These are phyloP conservation scores for Dactylellina cionopaga DNA, from an alignment of 2,329 filamentous ascomycete species.

Conservation along the genomic window DNA sequence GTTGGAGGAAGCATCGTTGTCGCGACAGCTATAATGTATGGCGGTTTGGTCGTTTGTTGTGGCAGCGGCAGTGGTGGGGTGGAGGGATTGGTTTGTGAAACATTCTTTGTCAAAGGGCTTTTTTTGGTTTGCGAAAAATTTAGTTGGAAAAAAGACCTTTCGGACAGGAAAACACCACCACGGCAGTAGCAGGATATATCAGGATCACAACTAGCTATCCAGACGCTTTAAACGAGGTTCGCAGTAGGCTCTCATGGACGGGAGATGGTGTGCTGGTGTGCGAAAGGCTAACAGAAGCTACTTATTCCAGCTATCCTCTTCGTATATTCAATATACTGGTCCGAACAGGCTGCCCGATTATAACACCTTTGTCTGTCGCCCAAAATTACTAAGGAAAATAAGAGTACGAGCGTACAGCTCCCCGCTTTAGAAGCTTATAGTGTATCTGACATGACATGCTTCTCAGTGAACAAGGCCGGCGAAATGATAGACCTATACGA, in stretches of 20 bases:
- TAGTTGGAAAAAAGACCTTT: slow-evolving; percentile 12
- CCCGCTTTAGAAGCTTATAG: not conserved
- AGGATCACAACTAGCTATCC: not conserved
- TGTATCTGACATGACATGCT: slow-evolving; percentile 8
- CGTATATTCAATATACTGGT: too few relatives aligned
- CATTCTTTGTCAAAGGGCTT: slow-evolving; percentile 7
- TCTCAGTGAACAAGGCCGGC: slow-evolving; percentile 55
- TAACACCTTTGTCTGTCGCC: slow-evolving; percentile 11
- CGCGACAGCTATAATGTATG: not conserved
- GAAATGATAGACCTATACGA: slow-evolving; percentile 74
- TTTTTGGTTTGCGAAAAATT: slow-evolving; percentile 25
- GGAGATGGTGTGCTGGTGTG: too few relatives aligned
- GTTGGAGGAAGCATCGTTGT: slow-evolving; percentile 25
- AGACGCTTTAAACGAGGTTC: not conserved
- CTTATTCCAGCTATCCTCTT: too few relatives aligned
- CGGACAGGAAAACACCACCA: too few relatives aligned
- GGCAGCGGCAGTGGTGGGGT: slow-evolving; percentile 9
- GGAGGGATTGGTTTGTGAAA: slow-evolving; percentile 29
- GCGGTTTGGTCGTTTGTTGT: not conserved
- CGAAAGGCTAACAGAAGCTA: too few relatives aligned
- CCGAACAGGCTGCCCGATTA: too few relatives aligned
- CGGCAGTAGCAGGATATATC: too few relatives aligned
- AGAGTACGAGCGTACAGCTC: slow-evolving; percentile 8
- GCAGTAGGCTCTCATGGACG: not conserved
- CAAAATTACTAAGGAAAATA: not conserved